A percentile compares a stretch with the other conserved stretches of the same genome.
Evolutionary conservation across 2,329 filamentous ascomycete species (phyloP).

Genomic region (Trichoderma endophyticum): DNA sequence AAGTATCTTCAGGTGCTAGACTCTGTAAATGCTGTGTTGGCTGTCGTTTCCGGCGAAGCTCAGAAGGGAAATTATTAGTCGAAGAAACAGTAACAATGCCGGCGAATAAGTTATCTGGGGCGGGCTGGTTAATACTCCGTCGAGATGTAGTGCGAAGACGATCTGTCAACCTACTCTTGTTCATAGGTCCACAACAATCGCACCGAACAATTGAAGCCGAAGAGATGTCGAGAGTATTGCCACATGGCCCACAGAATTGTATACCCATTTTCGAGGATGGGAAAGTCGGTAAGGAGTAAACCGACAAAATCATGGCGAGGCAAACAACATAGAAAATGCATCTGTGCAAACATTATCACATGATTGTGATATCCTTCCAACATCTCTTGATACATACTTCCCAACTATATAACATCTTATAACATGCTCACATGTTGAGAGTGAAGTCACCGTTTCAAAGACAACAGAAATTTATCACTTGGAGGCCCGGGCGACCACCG

Average conservation of each 20-base stretch:
- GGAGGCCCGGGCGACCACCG: too few species aligned
- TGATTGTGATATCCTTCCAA: not conserved
- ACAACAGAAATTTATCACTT: too few species aligned
- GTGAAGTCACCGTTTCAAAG: too few species aligned
- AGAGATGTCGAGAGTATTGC: not conserved
- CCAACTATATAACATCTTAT: too few species aligned
- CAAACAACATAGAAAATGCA: not conserved
- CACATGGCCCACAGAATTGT: not conserved
- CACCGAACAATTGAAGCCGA: not conserved
- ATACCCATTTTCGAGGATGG: not conserved
- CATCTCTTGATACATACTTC: too few species aligned
- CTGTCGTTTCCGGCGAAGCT: not conserved
- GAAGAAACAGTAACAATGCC: not conserved
- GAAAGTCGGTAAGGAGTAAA: not conserved
- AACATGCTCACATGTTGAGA: too few species aligned
- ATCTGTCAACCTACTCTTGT: not conserved
- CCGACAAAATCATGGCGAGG: not conserved
- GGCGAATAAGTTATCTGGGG: not conserved
- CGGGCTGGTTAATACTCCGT: not conserved
- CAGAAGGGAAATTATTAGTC: not conserved
- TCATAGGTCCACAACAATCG: not conserved
- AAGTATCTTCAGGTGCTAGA: not conserved
- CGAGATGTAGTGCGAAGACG: not conserved
- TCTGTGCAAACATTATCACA: not conserved
- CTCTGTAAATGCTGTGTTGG: not conserved